Evolutionary conservation across 2,329 filamentous ascomycete species (phyloP).

Genomic region (Penicillium sp.): DNA sequence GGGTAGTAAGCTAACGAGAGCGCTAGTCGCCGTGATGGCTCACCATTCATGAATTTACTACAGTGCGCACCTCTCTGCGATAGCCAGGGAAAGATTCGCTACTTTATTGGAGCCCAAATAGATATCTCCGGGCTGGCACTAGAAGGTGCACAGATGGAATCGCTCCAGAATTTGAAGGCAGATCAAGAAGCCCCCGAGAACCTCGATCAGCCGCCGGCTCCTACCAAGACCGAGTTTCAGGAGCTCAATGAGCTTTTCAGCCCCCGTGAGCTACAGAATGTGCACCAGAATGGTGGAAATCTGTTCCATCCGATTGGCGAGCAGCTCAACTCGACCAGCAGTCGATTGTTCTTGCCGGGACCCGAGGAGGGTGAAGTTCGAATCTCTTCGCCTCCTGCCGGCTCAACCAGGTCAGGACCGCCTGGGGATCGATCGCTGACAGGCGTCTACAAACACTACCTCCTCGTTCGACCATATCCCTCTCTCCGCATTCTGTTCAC

Average conservation of each 20-base stretch:
- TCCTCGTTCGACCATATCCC: constrained; percentile 53
- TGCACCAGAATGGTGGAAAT: constrained; percentile 57
- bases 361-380: constrained; percentile 11
- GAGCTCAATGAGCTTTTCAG: constrained; percentile 66
- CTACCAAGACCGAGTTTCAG: constrained; percentile 55
- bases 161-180: constrained; percentile 47
- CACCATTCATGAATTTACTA: constrained; percentile 68
- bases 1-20: constrained; percentile 4
- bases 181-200: constrained; percentile 20
- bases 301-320: constrained; percentile 27
- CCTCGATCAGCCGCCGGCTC: constrained; percentile 14
- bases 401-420: not conserved
- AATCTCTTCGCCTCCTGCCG: not conserved
- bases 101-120: constrained; percentile 66
- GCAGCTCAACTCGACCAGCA: constrained; percentile 6
- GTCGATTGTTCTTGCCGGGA: constrained; percentile 13
- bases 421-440: constrained; percentile 13
- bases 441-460: constrained; percentile 52
- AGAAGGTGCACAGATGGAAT: constrained; percentile 60
- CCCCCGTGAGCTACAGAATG: constrained; percentile 58
- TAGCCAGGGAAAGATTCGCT: constrained; percentile 59
- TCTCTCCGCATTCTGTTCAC: constrained; percentile 63
- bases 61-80: constrained; percentile 67
- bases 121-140: constrained; percentile 64
- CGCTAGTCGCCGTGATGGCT: constrained; percentile 60